Evolutionary conservation across 2,329 filamentous ascomycete genomes (phyloP), one percentile per base, ranked within the genome.

Genomic region (Talaromyces sp.): DNA sequence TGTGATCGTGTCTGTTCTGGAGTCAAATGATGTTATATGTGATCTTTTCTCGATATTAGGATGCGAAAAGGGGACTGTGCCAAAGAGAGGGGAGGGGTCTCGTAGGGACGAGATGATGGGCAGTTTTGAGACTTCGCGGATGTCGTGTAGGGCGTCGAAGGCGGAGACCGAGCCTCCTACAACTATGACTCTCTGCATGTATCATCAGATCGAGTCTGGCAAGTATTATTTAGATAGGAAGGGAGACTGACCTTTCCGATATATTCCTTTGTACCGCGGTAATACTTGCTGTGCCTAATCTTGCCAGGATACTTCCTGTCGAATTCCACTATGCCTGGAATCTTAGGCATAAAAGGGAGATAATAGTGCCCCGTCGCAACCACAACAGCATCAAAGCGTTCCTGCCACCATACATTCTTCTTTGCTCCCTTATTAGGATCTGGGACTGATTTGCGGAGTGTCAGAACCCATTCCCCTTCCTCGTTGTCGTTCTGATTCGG

Each of bases 331-430:
- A 82, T 65, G 0, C 80, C 79, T 0, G 71, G 64, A 8, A 82
- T 75, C 0, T 73, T 66, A 0, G 79, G 80, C 4, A 81, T 70
- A 54, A 71, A 74, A 0, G 79, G 79, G 2, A 81, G 70, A 45
- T 73, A 74, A 64, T 80, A 81, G 66, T 82, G 79, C 0, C 80
- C 80, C 0, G 71, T 76, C 0, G 80, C 80, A 39, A 81, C 77
- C 15, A 81, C 70, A 0, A 82, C 62, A 0, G 79, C 79, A 67
- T 82, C 79, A 25, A 80, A 81, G 0, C 66, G 68, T 67, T 81
- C 75, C 25, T 72, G 67, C 79, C 76, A 78, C 77, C 77, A 79
- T 68, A 73, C 70, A 58, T 77, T 72, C 10, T 62, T 67, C 1
- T 33, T 58, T n/a, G 47, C 63, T n/a, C 47, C 63, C 17, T 61